Evolutionary conservation across 768 basidiomycete species (phyloP), one percentile per base, ranked within the genome.

Genomic region (Auriscalpium vulgare): DNA sequence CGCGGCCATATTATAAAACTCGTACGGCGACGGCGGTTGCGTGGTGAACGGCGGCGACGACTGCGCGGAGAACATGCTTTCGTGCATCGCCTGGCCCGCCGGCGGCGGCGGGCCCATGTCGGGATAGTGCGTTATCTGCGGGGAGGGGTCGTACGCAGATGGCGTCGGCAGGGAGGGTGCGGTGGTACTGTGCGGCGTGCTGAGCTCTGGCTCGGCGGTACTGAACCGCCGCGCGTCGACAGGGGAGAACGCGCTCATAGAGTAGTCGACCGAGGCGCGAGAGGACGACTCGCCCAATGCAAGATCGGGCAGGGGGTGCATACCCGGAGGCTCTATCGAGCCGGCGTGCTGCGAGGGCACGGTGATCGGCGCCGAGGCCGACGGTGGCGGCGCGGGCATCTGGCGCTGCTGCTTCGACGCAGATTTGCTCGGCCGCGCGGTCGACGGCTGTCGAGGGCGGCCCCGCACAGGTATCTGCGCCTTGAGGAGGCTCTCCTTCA

Each of bases 1-100:
- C 10, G 59, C 44, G 14, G 53, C 52, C 4, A 54, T 35, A 35
- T 35, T 40, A 46, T 58, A 60, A 16, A 58, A 3, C 8, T 52
- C 56, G 35, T 14, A 40, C 46, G 47, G 51, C 48, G 51, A 49
- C 23, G 44, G 59, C 38, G 47, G 21, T 13, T 43, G 40, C 5
- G n/a, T 19, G 21, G 51, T 48, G 44, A 53, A 60, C 14, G 59
- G 40, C 37, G 58, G 59, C 37, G 59, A 52, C 10, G 59, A 58
- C 9, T 56, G 56, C 13, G 57, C 53, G 9, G 53, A 56, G 40
- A 14, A 43, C 40, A 43, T 17, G 40, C 40, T 17, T 17, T 43
- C 40, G 40, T 43, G 40, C 40, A 43, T 13, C 40, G 40, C 4
- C 13, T 6, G 40, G 5, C 40, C 40, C 40, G 13, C 2, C 17